Evolutionary conservation across 192 early-diverging fungal species (phyloP).

Genomic region (Coemansia sp.): DNA sequence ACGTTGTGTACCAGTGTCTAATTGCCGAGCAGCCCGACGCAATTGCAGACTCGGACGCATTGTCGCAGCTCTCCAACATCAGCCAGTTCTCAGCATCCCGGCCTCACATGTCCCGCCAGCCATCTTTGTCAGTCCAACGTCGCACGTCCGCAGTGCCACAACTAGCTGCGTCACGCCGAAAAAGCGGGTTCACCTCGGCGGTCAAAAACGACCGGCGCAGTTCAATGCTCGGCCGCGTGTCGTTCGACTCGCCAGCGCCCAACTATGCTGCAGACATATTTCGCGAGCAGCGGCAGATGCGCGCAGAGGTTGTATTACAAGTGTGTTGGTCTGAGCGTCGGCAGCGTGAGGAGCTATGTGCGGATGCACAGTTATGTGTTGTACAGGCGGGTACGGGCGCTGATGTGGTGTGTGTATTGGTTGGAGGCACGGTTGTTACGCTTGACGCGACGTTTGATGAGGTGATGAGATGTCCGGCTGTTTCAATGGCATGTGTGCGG

Average conservation of each 20-base stretch:
- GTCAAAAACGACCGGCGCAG: slow-evolving; percentile 40
- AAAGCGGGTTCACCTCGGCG: slow-evolving; percentile 32
- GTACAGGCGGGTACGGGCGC: slow-evolving; percentile 26
- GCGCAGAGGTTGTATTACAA: slow-evolving; percentile 37
- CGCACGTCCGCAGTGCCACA: slow-evolving; percentile 21
- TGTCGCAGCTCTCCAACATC: slow-evolving; percentile 7
- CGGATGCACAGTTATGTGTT: slow-evolving; percentile 25
- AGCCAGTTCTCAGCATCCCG: slow-evolving; percentile 28
- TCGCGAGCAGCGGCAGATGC: slow-evolving; percentile 47
- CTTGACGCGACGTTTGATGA: slow-evolving; percentile 28
- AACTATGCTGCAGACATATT: slow-evolving; percentile 43
- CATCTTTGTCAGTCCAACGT: slow-evolving; percentile 47
- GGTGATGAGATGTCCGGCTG: slow-evolving; percentile 32
- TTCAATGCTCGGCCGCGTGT: slow-evolving; percentile 45
- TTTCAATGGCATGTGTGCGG: slow-evolving; percentile 21
- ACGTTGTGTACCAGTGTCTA: slow-evolving; percentile 33
- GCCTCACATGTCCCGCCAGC: slow-evolving; percentile 29
- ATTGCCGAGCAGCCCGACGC: slow-evolving; percentile 11
- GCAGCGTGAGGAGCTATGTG: slow-evolving; percentile 8
- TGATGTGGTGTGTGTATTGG: slow-evolving; percentile 37
- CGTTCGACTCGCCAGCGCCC: slow-evolving; percentile 48
- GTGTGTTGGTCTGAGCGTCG: slow-evolving; percentile 37
- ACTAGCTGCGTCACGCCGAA: slow-evolving; percentile 20
- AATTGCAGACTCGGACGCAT: slow-evolving; percentile 6
- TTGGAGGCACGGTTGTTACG: slow-evolving; percentile 17